Evolutionary conservation across 176 grass and related monocot genomes (phyloP).

Genomic region (Stipa capillata): DNA sequence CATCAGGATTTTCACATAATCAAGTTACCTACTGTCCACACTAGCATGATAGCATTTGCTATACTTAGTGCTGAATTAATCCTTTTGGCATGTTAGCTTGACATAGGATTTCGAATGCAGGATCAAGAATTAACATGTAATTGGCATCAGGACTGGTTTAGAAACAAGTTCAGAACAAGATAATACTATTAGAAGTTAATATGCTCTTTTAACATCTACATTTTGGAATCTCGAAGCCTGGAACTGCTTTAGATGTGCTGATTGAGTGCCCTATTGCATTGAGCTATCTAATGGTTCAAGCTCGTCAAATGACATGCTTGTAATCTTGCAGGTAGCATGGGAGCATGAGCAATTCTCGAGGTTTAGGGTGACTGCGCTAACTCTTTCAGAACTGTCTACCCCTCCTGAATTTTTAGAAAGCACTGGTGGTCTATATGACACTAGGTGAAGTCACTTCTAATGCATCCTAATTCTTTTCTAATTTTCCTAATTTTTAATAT

Average conservation of each 20-base stretch:
- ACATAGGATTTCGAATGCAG: background rate
- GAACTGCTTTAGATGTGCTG: constrained; percentile 5
- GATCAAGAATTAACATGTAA: background rate
- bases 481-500: background rate
- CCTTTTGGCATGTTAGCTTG: background rate
- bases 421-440: constrained; percentile 70
- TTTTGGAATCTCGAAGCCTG: background rate
- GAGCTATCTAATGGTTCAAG: background rate
- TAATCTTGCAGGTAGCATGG: constrained; percentile 81
- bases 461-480: background rate
- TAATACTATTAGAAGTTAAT: background rate
- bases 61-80: background rate
- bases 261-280: background rate
- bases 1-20: background rate
- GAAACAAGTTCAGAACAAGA: background rate
- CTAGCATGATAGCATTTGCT: background rate
- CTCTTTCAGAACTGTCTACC: constrained; percentile 74
- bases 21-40: background rate
- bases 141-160: background rate
- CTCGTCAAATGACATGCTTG: background rate
- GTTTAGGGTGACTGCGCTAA: constrained; percentile 92
- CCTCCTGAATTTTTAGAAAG: constrained; percentile 89
- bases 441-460: constrained; percentile 41
- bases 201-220: constrained; percentile 13
- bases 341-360: constrained; percentile 99